Evolutionary conservation across 2,329 filamentous ascomycete genomes (phyloP).

Genomic region (Diaporthe citri): DNA sequence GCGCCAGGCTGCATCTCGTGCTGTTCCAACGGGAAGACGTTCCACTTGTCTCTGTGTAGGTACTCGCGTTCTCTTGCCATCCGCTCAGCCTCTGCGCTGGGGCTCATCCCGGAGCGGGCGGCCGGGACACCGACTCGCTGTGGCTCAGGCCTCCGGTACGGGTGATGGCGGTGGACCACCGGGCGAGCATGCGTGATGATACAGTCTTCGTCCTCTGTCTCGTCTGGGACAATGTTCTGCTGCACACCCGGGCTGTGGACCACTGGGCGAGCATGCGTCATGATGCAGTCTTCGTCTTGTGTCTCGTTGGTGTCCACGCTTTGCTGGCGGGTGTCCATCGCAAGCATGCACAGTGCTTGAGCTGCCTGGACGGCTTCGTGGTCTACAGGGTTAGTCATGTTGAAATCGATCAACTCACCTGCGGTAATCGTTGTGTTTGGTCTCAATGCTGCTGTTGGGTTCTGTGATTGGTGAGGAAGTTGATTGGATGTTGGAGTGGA

Average conservation of each 20-base stretch:
- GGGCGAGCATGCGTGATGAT: neutral
- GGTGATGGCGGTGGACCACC: neutral
- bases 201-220: neutral
- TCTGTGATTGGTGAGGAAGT: neutral
- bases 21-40: neutral
- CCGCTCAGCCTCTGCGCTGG: neutral
- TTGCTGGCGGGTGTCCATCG: neutral
- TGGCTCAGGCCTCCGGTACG: neutral
- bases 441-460: neutral
- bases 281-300: neutral
- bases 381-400: neutral
- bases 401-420: neutral
- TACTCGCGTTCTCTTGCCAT: neutral
- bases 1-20: no score
- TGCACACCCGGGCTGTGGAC: no score
- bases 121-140: no score
- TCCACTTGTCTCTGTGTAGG: neutral
- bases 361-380: neutral
- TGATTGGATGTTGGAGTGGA: neutral
- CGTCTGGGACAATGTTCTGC: no score
- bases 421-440: neutral
- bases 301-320: neutral
- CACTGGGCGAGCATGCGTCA: neutral
- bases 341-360: neutral
- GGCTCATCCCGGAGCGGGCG: neutral